A percentile compares a stretch with the other conserved stretches of the same genome.
phyloP scores from a whole-genome alignment of 306 rosid species.

The Fragaria ananassa region DNA sequence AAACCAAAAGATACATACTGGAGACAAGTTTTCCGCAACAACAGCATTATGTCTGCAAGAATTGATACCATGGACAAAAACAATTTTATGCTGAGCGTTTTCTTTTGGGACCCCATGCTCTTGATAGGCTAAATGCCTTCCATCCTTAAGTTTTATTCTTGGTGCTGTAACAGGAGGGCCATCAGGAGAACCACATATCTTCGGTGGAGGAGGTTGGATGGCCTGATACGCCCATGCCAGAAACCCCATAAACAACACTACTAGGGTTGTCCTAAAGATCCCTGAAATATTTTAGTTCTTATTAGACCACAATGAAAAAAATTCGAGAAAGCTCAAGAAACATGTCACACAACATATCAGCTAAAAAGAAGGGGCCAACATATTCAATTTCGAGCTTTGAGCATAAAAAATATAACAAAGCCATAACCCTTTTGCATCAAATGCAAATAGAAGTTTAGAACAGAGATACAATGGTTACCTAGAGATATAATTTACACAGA shows the following conservation, averaged over 20 bases:
- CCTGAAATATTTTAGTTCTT: conserved; percentile 46
- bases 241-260: conserved; percentile 54
- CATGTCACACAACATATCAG: neutral
- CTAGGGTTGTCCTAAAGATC: conserved; percentile 43
- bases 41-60: conserved; percentile 64
- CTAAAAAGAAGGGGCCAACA: neutral
- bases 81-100: conserved; percentile 60
- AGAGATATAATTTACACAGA: neutral
- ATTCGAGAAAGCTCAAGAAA: neutral
- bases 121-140: conserved; percentile 80
- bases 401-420: neutral
- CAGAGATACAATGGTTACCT: neutral
- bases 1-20: conserved; percentile 36
- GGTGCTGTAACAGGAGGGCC: conserved; percentile 74
- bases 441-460: neutral
- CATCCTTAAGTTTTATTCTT: conserved; percentile 77
- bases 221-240: conserved; percentile 76
- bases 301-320: conserved; percentile 4
- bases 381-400: neutral
- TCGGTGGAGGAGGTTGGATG: conserved; percentile 67
- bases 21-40: conserved; percentile 44
- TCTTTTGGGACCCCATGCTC: conserved; percentile 76
- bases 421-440: neutral
- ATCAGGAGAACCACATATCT: conserved; percentile 68
- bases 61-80: conserved; percentile 53